Evolutionary conservation across 2,329 filamentous ascomycete genomes (phyloP), one percentile per base, ranked within the genome.

Genomic region (Beauveria asiatica): DNA sequence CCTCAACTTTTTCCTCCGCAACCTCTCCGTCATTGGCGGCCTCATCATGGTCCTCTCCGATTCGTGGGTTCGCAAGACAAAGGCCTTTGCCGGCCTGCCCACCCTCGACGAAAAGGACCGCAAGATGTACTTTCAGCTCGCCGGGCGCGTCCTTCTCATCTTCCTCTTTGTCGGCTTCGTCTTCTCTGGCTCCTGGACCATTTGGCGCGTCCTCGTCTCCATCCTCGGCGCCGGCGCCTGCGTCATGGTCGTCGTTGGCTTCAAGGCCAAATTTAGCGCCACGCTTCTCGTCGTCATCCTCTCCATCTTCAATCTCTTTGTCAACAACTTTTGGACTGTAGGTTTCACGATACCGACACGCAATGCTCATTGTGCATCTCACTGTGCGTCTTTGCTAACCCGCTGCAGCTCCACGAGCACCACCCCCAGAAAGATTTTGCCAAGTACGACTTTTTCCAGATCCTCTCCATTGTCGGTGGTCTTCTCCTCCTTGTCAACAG

Each of bases 381-480:
- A 33, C 30, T 13, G 30, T 33, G 10, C 6, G 9, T 23, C 30
- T 42, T 23, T 45, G 23, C 57, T 53, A 46, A 59, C 23, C 5
- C 17, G 1, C 67, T 63, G 27, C 66, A 96, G 89, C 90, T 99
- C 67, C 93, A 97, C 80, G 89, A 93, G 67, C 90, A 96, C 79
- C 94, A 99, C 80, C 94, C 94, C 53, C 93, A 97, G 83, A 97
- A 97, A 85, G 94, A 99, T 77, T 99, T 99, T 73, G 94, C 94
- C 81, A 99, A 99, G 80, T 99, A 99, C 84, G 94, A 99, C 75
- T 99, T 99, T 83, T 99, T 99, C 87, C 94, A 99, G 81, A 97
- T 97, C 69, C 83, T 99, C 59, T 99, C 94, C 57, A 99, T 99
- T 73, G 93, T 97, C 66, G 94, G 94, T 65, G 94, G 94, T 74